These are phyloP conservation scores for Calonectria leucothoes DNA, from an alignment of 2,329 filamentous ascomycete species.

Conservation along the genomic window DNA sequence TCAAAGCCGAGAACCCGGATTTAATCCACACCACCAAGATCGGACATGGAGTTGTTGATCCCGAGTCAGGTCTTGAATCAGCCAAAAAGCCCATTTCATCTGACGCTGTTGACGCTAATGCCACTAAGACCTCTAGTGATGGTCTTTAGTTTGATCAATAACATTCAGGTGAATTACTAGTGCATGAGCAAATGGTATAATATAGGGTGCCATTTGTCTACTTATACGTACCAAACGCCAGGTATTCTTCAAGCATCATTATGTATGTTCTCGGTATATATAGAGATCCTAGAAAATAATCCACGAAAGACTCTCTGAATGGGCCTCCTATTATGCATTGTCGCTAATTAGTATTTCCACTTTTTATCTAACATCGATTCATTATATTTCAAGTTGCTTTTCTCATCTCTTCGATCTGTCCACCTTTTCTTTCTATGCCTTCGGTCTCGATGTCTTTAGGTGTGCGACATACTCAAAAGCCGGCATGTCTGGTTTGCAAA, in stretches of 20 bases:
- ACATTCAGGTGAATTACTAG: not conserved
- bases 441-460: not conserved
- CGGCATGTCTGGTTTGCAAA: slow-evolving; percentile 13
- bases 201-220: not conserved
- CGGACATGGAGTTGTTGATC: not conserved
- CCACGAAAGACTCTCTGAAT: not conserved
- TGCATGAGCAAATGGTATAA: not conserved
- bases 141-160: not conserved
- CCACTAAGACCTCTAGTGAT: not conserved
- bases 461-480: not conserved
- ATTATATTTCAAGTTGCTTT: too few species aligned
- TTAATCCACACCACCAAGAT: not conserved
- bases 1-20: slow-evolving; percentile 12
- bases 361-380: too few species aligned
- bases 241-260: not conserved
- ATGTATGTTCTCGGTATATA: not conserved
- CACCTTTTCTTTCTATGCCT: too few species aligned
- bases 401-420: too few species aligned
- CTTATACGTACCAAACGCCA: not conserved
- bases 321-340: not conserved
- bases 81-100: not conserved
- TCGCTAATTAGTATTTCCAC: not conserved
- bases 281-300: not conserved
- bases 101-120: not conserved
- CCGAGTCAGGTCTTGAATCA: not conserved